These are phyloP conservation scores for Rubroshorea leprosula DNA, from an alignment of 345 rosid genomes.

Conservation along the genomic window DNA sequence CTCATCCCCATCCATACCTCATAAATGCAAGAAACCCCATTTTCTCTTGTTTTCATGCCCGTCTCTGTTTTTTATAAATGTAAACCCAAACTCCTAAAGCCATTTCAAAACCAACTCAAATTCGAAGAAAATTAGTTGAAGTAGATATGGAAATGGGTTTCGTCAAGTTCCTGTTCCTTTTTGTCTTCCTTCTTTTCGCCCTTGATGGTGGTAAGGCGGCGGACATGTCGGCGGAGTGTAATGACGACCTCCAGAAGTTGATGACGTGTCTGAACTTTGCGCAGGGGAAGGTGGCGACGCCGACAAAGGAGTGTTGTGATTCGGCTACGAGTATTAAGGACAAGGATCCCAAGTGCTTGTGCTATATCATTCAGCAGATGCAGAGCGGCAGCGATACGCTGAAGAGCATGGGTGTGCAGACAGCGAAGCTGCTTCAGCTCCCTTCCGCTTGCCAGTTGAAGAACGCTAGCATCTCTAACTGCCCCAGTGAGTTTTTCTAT, in stretches of 20 bases:
- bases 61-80: too few species aligned
- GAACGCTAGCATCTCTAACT: conserved; percentile 53
- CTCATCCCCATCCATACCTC: neutral
- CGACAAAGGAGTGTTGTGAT: conserved; percentile 63
- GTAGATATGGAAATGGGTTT: neutral
- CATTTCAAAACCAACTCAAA: neutral
- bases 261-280: conserved; percentile 59
- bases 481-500: conserved; percentile 51
- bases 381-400: conserved; percentile 41
- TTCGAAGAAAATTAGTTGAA: neutral
- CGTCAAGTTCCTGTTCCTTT: neutral
- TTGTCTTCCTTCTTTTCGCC: neutral
- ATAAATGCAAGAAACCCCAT: neutral
- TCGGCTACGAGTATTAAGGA: conserved; percentile 45
- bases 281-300: conserved; percentile 43
- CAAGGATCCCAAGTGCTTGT: conserved; percentile 70
- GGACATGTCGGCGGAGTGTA: conserved; percentile 26
- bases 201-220: conserved; percentile 12
- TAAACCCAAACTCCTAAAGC: neutral
- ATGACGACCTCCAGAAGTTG: conserved; percentile 44
- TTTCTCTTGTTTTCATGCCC: neutral
- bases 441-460: conserved; percentile 69
- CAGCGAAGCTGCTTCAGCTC: conserved; percentile 60
- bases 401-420: conserved; percentile 66
- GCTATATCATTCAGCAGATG: conserved; percentile 57